Conservation (phyloP, 345 rosid species). For the Arabis hirsuta region DNA sequence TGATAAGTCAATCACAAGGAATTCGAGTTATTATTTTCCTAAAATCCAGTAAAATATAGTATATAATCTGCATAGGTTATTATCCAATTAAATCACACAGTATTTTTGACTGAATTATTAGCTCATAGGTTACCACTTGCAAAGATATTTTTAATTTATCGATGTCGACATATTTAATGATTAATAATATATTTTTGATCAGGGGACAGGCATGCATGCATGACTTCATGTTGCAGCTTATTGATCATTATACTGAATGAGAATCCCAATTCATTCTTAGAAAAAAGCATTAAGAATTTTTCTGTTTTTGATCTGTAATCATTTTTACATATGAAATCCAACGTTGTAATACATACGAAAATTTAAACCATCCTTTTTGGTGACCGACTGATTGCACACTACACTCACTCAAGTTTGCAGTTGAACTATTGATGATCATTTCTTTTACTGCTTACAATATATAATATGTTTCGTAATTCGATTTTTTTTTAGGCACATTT, state of each 20-base stretch:
- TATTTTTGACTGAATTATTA: constrained; percentile 22
- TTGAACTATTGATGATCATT: not conserved
- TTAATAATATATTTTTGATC: not conserved
- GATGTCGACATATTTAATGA: constrained; percentile 2
- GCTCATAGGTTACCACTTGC: constrained; percentile 33
- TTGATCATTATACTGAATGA: not conserved
- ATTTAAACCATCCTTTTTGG: not conserved
- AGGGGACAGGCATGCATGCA: constrained; percentile 27
- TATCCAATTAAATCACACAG: constrained; percentile 6
- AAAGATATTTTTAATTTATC: constrained; percentile 12
- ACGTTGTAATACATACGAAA: not conserved
- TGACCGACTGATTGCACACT: not conserved
- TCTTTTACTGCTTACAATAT: not conserved
- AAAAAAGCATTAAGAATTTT: not conserved
- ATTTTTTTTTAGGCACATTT: constrained; percentile 1
- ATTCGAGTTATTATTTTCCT: not conserved
- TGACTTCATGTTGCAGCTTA: constrained; percentile 16
- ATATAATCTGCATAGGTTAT: not conserved
- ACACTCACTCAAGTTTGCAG: constrained; percentile 4
- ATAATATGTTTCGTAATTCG: not conserved
- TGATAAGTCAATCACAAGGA: constrained; percentile 30
- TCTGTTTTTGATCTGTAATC: not conserved
- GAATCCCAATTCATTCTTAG: not conserved
- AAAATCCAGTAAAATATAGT: not conserved
- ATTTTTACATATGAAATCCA: not conserved